These are phyloP conservation scores for Cercospora zeina DNA, from an alignment of 2,329 filamentous ascomycete species.

Conservation along the genomic window DNA sequence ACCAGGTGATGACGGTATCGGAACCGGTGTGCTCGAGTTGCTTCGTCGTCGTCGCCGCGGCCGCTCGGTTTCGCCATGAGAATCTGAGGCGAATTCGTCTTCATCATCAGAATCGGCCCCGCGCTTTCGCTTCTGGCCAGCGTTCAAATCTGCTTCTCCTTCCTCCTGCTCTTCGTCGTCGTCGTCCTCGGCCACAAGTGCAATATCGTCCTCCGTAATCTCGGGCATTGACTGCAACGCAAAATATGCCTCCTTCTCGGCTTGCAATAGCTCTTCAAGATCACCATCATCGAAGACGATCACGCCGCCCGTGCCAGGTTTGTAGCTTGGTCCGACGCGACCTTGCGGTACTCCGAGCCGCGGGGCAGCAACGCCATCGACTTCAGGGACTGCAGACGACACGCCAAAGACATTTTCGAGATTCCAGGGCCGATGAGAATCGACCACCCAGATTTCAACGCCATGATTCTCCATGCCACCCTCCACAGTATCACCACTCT, in stretches of 20 bases:
- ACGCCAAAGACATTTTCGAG: slow-evolving; percentile 80
- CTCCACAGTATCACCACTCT: slow-evolving; percentile 53
- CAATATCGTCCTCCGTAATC: slow-evolving; percentile 70
- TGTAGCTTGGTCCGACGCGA: slow-evolving; percentile 69
- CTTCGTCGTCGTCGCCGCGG: slow-evolving; percentile 80
- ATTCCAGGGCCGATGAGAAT: slow-evolving; percentile 92
- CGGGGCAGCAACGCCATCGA: slow-evolving; percentile 45
- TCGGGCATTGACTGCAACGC: slow-evolving; percentile 90
- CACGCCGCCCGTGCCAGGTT: slow-evolving; percentile 78
- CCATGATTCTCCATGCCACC: slow-evolving; percentile 60
- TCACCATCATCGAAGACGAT: slow-evolving; percentile 96
- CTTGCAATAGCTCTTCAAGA: slow-evolving; percentile 75
- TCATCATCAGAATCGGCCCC: slow-evolving; percentile 72
- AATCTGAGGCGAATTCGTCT: slow-evolving; percentile 61
- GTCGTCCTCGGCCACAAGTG: slow-evolving; percentile 58
- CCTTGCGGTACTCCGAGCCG: slow-evolving; percentile 71
- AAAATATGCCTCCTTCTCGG: slow-evolving; percentile 78
- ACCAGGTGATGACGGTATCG: slow-evolving; percentile 66
- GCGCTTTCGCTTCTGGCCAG: slow-evolving; percentile 63
- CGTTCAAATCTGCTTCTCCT: slow-evolving; percentile 38
- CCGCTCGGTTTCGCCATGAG: slow-evolving; percentile 64
- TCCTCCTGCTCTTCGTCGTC: slow-evolving; percentile 41
- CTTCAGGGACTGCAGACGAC: slow-evolving; percentile 40
- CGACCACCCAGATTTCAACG: slow-evolving; percentile 94
- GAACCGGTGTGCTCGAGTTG: slow-evolving; percentile 73